phyloP scores from a whole-genome alignment of 2,329 filamentous ascomycete species.

The Cercospora brassicicola region DNA sequence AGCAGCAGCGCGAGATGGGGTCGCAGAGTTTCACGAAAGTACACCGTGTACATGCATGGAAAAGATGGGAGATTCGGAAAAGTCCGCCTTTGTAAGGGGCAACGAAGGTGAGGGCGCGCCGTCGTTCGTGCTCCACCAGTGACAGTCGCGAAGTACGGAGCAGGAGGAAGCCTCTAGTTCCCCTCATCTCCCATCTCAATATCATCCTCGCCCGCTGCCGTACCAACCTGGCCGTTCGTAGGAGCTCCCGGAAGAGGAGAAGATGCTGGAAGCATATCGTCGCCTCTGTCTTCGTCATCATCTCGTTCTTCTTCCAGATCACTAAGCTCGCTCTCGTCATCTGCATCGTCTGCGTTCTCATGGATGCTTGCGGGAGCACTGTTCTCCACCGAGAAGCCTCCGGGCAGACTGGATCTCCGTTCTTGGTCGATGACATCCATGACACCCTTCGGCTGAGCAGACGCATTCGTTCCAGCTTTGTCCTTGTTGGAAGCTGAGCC shows the following conservation, averaged over 20 bases:
- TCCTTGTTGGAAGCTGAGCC: slow-evolving; percentile 12
- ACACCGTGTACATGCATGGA: neutral
- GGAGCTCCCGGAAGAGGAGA: slow-evolving; percentile 6
- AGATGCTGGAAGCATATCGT: neutral
- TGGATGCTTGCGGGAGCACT: slow-evolving; percentile 59
- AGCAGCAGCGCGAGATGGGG: neutral
- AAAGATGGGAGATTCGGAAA: neutral
- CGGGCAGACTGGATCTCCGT: slow-evolving; percentile 27
- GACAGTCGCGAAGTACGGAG: neutral
- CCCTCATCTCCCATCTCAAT: slow-evolving; percentile 28
- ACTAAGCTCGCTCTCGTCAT: slow-evolving; percentile 58
- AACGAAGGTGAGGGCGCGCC: neutral
- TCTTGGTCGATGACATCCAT: slow-evolving; percentile 33
- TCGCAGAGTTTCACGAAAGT: neutral
- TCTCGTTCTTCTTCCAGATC: slow-evolving; percentile 48
- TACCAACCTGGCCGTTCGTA: slow-evolving; percentile 24
- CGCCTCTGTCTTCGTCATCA: neutral
- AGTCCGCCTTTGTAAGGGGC: neutral
- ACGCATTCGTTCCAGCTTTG: slow-evolving; percentile 7
- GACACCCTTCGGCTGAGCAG: slow-evolving; percentile 21
- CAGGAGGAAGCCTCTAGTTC: slow-evolving; percentile 10
- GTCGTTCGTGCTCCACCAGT: neutral
- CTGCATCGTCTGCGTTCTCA: slow-evolving; percentile 54
- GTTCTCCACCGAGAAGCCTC: slow-evolving; percentile 43
- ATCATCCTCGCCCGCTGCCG: slow-evolving; percentile 21